phyloP scores from a whole-genome alignment of 2,329 filamentous ascomycete species.

The Mollisiaceae sp. region DNA sequence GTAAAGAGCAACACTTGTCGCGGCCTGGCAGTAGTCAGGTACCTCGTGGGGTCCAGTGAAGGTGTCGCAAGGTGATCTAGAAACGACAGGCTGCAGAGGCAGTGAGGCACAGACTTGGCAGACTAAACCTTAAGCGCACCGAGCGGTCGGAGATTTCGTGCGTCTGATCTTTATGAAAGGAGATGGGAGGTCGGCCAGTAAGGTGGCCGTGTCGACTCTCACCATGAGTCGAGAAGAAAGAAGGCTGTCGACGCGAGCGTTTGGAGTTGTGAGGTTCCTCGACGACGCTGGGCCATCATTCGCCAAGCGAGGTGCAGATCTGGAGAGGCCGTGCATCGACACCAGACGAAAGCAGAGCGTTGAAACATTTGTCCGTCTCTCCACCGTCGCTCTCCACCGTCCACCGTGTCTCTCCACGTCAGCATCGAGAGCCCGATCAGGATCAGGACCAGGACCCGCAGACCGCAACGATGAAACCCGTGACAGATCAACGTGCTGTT shows the following conservation, averaged over 20 bases:
- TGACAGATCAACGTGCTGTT: slow-evolving; percentile 5
- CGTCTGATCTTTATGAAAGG: slow-evolving; percentile 21
- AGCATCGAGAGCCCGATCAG: slow-evolving; percentile 1
- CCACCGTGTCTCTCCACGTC: neutral
- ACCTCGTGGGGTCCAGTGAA: neutral
- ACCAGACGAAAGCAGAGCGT: neutral
- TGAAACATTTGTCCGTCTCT: neutral
- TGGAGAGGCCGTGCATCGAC: slow-evolving; percentile 5
- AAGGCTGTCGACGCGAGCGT: neutral
- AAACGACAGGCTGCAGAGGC: slow-evolving; percentile 19
- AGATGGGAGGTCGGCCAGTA: slow-evolving; percentile 9
- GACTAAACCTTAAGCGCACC: slow-evolving; percentile 5
- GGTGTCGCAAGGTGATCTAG: neutral
- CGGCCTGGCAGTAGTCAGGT: neutral
- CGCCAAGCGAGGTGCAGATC: neutral
- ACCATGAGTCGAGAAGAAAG: neutral
- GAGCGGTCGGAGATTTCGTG: slow-evolving; percentile 8
- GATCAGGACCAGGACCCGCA: slow-evolving; percentile 8
- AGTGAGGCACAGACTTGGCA: slow-evolving; percentile 6
- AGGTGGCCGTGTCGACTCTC: neutral
- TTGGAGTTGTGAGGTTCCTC: neutral
- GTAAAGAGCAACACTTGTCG: slow-evolving; percentile 8
- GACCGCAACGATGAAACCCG: slow-evolving; percentile 16
- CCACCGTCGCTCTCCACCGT: no score
- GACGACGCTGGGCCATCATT: neutral